These are phyloP conservation scores for Pseudopediastrum boryanum DNA, from an alignment of 139 green algal genomes.

Conservation along the genomic window DNA sequence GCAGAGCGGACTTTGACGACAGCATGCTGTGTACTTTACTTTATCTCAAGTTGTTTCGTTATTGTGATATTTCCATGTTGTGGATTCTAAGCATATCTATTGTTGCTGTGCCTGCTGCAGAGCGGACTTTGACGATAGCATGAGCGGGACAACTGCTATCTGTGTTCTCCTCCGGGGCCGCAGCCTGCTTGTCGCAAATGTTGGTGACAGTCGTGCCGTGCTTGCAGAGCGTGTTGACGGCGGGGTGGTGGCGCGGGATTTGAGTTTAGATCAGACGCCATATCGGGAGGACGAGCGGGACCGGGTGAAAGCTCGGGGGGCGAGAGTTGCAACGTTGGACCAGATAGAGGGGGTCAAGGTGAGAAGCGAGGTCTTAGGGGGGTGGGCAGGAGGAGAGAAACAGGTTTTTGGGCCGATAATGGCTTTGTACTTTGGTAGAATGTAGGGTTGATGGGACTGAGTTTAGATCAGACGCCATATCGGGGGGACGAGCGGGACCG, in stretches of 20 bases:
- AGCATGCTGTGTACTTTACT: not conserved
- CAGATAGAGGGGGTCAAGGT: no score
- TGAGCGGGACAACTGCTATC: constrained; percentile 89
- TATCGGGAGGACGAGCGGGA: constrained; percentile 89
- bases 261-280: constrained; percentile 89
- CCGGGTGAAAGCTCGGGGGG: constrained; percentile 83
- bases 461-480: constrained; percentile 89
- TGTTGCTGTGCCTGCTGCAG: not conserved
- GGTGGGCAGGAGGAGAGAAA: no score
- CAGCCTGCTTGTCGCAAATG: constrained; percentile 85
- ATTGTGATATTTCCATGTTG: not conserved
- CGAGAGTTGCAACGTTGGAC: constrained; percentile 91
- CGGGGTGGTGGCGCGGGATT: constrained; percentile 52
- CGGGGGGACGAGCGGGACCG: constrained; percentile 88
- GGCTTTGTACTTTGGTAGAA: not conserved
- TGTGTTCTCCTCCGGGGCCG: constrained; percentile 67
- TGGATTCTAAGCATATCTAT: not conserved
- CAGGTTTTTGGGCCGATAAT: no score
- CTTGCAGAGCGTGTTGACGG: constrained; percentile 65
- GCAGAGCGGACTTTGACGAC: not conserved
- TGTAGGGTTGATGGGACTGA: constrained; percentile 62
- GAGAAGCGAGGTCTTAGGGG: no score
- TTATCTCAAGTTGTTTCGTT: not conserved
- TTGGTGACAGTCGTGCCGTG: constrained; percentile 91
- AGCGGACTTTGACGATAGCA: constrained; percentile 59